Base-by-base conservation (phyloP, 169 alveolate species). In the Theileria parva region DNA sequence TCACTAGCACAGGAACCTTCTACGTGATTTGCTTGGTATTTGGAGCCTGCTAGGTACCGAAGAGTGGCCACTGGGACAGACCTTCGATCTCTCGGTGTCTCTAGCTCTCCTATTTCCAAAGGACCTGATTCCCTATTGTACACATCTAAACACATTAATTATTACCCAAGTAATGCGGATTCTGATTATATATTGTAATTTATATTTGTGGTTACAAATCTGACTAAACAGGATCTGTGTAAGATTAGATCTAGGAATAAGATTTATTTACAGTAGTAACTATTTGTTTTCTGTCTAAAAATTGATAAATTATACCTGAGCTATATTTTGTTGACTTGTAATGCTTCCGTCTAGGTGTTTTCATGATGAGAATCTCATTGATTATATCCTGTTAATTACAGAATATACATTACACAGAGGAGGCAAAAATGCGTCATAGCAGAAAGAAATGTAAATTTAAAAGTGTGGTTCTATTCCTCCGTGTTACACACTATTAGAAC, bases 1-100 rank as follows among this genome's bases (percentile, higher is more conserved):
- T 73, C 67, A 7, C 23, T 34, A 17, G 25, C 53, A n/a, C 48
- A 13, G 27, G 37, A 27, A 17, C 44, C 70, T 23, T 57, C 53
- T 44, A 9, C 72, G 53, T 15, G 5, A 8, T 73, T 57, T 32
- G 32, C 37, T 17, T 81, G 85, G 69, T 55, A 67, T n/a, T 65
- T 28, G n/a, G 89, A 76, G 15, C 89, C 89, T 28, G 89, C 89
- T 19, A 83, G 77, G 73, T 83, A 83, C 21, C 68, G 27, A n/a
- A 83, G 77, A 5, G 86, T 79, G 0, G 53, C 86, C 51, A 59
- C 77, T 25, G 74, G 37, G 44, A 74, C 89, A 9, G 77, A 61
- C 21, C 66, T 28, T 13, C 76, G 64, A n/a, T 85, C 87, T 27
- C 60, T 61, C 19, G 87, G 87, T 37, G 91, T 78, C 53, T 85